These are phyloP conservation scores for Peronospora farinosa DNA, from an alignment of 352 stramenopile genomes.

Conservation along the genomic window DNA sequence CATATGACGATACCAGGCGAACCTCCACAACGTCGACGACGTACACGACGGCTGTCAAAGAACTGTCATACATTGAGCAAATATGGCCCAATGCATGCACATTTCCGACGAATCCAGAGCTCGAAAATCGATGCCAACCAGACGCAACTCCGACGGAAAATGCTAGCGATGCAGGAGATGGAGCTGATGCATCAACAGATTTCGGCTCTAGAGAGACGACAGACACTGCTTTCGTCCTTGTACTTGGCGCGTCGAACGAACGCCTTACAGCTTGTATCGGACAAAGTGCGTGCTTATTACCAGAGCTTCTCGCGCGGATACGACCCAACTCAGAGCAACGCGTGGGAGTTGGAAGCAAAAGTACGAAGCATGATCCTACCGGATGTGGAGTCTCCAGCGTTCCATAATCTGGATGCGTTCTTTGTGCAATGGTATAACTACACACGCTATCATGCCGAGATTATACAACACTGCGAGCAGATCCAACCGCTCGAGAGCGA, in stretches of 20 bases:
- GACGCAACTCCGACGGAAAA: conserved; percentile 25
- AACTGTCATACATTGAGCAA: conserved; percentile 40
- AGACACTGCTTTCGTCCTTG: conserved; percentile 38
- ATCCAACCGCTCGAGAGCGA: conserved; percentile 38
- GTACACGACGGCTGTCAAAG: conserved; percentile 27
- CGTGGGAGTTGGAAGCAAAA: conserved; percentile 27
- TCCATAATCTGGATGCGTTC: conserved; percentile 46
- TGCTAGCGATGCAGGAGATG: conserved; percentile 27
- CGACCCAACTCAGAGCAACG: conserved; percentile 27
- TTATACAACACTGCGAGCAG: conserved; percentile 26
- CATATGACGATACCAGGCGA: conserved; percentile 5
- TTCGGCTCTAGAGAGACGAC: conserved; percentile 37
- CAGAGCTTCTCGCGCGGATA: conserved; percentile 40
- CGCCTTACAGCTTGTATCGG: conserved; percentile 28
- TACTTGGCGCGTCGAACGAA: conserved; percentile 41
- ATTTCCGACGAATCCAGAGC: conserved; percentile 30
- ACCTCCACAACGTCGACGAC: conserved; percentile 1
- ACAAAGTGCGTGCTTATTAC: conserved; percentile 49
- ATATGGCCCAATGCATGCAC: conserved; percentile 23
- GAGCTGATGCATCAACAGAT: conserved; percentile 35
- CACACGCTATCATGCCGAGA: conserved; percentile 48
- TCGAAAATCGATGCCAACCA: conserved; percentile 8
- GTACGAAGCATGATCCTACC: conserved; percentile 44
- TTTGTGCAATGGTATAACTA: conserved; percentile 55
- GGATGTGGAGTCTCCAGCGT: conserved; percentile 46